phyloP scores from a whole-genome alignment of 2,329 filamentous ascomycete genomes.

The Hortaea werneckii region DNA sequence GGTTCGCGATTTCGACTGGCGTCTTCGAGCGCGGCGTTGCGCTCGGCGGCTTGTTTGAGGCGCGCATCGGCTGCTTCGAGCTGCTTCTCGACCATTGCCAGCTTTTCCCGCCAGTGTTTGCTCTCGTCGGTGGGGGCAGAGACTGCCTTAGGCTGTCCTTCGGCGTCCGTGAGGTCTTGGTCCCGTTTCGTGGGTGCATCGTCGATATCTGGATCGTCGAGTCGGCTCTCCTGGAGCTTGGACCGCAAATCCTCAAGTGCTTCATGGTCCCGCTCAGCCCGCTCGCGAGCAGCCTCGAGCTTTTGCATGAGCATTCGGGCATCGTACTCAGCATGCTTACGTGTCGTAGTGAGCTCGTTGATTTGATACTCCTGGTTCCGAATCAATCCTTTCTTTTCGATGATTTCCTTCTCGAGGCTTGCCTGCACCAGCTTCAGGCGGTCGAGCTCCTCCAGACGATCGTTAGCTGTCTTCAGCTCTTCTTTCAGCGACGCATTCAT shows the following conservation, averaged over 20 bases:
- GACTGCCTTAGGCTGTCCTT: neutral
- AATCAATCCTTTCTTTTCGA: conserved; percentile 40
- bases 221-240: conserved; percentile 32
- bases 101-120: conserved; percentile 22
- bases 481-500: conserved; percentile 32
- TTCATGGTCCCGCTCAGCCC: conserved; percentile 39
- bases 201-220: conserved; percentile 20
- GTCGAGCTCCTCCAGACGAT: conserved; percentile 36
- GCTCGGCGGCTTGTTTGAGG: conserved; percentile 23
- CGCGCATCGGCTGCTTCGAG: conserved; percentile 23
- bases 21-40: conserved; percentile 21
- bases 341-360: conserved; percentile 39
- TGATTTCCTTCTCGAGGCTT: conserved; percentile 40
- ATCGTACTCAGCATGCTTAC: conserved; percentile 39
- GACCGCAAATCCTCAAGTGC: conserved; percentile 38
- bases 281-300: conserved; percentile 36
- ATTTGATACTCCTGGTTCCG: conserved; percentile 42
- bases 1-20: conserved; percentile 8
- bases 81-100: conserved; percentile 22
- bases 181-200: conserved; percentile 9
- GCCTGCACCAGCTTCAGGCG: conserved; percentile 34
- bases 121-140: conserved; percentile 11
- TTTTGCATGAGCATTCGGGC: conserved; percentile 37
- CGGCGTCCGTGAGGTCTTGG: conserved; percentile 2
- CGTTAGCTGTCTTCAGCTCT: conserved; percentile 35